Conservation (phyloP, 129 eudicot species). For the Oenanthe sinensis region DNA sequence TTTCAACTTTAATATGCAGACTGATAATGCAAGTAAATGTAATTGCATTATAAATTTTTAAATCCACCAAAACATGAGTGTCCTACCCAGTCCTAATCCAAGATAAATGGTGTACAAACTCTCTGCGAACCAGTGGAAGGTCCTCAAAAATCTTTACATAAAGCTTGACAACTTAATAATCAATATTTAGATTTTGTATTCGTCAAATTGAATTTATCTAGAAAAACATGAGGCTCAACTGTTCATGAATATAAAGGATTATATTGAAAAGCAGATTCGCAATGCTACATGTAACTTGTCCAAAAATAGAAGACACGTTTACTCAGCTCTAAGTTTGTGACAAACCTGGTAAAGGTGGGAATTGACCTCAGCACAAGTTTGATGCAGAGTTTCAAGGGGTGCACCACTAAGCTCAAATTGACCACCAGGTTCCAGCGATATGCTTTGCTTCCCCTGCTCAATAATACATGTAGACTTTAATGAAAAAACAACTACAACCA, state of each 20-base stretch:
- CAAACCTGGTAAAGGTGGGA: constrained; percentile 97
- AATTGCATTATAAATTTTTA: not conserved
- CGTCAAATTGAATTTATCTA: not conserved
- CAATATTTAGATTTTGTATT: not conserved
- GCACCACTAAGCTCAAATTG: constrained; percentile 99
- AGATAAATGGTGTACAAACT: not conserved
- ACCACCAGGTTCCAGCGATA: constrained; percentile 98
- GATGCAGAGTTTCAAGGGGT: constrained; percentile 97
- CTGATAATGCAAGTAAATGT: not conserved
- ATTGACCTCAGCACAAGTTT: constrained; percentile 97
- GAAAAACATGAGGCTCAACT: not conserved
- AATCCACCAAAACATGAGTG: not conserved
- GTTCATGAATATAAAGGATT: not conserved
- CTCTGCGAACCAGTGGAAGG: not conserved
- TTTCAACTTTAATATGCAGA: not conserved
- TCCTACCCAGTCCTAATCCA: not conserved
- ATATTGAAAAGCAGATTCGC: not conserved
- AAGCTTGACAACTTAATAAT: not conserved
- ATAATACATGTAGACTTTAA: not conserved
- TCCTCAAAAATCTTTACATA: not conserved
- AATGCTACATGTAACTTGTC: not conserved
- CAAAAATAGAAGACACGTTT: not conserved
- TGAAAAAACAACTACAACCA: not conserved
- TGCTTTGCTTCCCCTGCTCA: constrained; percentile 88
- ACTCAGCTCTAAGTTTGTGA: constrained; percentile 1